Base-by-base conservation (phyloP, 495 filamentous ascomycete species). In the Echria macrotheca region DNA sequence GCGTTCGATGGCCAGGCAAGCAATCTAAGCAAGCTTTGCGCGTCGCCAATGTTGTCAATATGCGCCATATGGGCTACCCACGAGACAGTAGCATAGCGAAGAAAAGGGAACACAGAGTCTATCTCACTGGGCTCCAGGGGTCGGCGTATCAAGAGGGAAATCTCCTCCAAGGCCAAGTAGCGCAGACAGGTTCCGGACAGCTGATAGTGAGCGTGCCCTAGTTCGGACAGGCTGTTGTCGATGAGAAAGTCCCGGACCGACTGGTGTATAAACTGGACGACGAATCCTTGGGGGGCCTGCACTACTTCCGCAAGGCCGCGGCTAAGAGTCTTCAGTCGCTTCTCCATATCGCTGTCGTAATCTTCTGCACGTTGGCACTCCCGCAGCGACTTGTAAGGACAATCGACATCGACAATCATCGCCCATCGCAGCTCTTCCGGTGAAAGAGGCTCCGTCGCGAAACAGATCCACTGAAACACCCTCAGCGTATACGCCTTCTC, bases 201-300 rank as follows among this genome's bases (percentile, higher is more conserved):
- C 8, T 43, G 50, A 24, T 53, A 43, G 42, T 62, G 50, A n/a
- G 53, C 28, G 28, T 31, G 12, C 28, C 28, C 7, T 31, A 12
- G 28, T 31, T 31, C 35, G 10, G 10, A 23, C 1, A 66, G 48
- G 21, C 60, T 60, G n/a, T 56, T 53, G 12, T 54, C 31, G 18
- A 59, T 15, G 23, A 69, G 59, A 31, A 68, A 72, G 44, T 71
- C 66, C 31, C 65, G 61, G 54, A 70, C 63, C 26, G 66, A 64
- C 44, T 67, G 58, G 52, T 71, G 69, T 10, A 71, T 66, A 33
- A 72, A 67, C 44, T 70, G 68, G 9, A 65, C 61, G 50, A 54
- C 44, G 6, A 12, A 12, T 12, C 28, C 28, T 12, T 12, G 12
- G 24, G 36, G 44, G 19, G 17, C 22, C 22, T 48, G 26, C 39